Conservation (phyloP, 2,329 filamentous ascomycete species). For the Apiospora kogelbergensis region DNA sequence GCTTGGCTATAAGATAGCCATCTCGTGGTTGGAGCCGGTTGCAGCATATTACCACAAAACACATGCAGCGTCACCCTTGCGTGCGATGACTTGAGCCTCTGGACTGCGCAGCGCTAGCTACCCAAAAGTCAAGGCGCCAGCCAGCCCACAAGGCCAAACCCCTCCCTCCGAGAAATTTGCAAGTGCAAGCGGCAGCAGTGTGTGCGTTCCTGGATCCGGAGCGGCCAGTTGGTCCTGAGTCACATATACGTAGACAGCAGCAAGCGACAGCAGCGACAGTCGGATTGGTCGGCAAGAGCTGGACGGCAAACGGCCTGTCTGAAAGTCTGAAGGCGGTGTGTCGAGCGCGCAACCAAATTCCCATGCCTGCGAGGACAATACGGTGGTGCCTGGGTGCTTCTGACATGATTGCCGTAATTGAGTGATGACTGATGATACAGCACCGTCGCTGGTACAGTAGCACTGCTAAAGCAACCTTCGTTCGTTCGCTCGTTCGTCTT, state of each 20-base stretch:
- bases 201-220: neutral
- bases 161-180: neutral
- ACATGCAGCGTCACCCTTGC: neutral
- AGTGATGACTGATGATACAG: neutral
- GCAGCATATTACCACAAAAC: neutral
- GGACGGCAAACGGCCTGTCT: neutral
- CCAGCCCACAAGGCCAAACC: neutral
- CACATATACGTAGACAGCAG: neutral
- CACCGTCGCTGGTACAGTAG: too few relatives aligned
- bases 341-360: neutral
- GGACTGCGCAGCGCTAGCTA: neutral
- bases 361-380: neutral
- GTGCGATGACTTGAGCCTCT: slow-evolving; percentile 2
- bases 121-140: neutral
- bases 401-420: neutral
- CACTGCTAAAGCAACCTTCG: too few relatives aligned
- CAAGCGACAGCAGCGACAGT: neutral
- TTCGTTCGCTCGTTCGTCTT: too few relatives aligned
- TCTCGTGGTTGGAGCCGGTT: neutral
- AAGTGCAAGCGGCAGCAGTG: neutral
- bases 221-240: neutral
- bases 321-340: neutral
- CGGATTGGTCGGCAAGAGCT: neutral
- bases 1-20: neutral
- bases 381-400: too few relatives aligned